Percentiles rank a stretch among this genome's conserved stretches.
Evolutionary conservation across 768 basidiomycete genomes (phyloP).

Genomic region (Leccinum olivaceopallidum): DNA sequence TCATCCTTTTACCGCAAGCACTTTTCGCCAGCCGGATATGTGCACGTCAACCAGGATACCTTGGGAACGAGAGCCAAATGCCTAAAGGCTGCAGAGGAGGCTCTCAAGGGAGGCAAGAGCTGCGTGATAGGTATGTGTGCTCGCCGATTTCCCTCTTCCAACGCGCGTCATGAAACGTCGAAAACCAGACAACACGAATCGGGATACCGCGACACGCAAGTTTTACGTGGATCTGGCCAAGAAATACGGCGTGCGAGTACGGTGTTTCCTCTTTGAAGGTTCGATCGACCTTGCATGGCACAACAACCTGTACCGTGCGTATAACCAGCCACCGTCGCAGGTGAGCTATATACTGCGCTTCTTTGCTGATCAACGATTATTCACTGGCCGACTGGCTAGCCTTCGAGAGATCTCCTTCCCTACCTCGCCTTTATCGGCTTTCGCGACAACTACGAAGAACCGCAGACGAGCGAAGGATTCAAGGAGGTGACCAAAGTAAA

Average conservation of each 20-base stretch:
- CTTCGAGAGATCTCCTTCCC: slow-evolving; percentile 54
- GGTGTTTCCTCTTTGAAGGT: slow-evolving; percentile 77
- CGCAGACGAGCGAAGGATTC: slow-evolving; percentile 69
- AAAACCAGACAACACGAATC: slow-evolving; percentile 86
- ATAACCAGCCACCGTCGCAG: slow-evolving; percentile 48
- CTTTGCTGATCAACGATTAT: background rate
- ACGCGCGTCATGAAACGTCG: background rate
- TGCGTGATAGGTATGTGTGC: slow-evolving; percentile 71
- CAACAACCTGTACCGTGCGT: slow-evolving; percentile 89
- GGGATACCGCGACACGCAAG: slow-evolving; percentile 65
- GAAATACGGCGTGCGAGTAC: slow-evolving; percentile 49
- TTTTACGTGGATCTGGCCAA: slow-evolving; percentile 70
- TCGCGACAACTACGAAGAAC: slow-evolving; percentile 64
- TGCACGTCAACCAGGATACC: slow-evolving; percentile 86
- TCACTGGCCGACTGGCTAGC: slow-evolving; percentile 29
- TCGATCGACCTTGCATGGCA: slow-evolving; percentile 87
- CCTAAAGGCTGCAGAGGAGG: slow-evolving; percentile 58
- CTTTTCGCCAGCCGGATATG: slow-evolving; percentile 68
- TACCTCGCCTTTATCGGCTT: slow-evolving; percentile 61
- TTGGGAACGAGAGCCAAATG: slow-evolving; percentile 78
- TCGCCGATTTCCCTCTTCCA: background rate
- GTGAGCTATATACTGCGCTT: slow-evolving; percentile 6
- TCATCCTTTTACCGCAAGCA: slow-evolving; percentile 72
- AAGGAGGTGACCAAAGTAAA: slow-evolving; percentile 73
- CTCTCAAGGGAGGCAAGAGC: slow-evolving; percentile 54